Evolutionary conservation across 805 yeast genomes (phyloP).

Genomic region (Candida dajiaensis): DNA sequence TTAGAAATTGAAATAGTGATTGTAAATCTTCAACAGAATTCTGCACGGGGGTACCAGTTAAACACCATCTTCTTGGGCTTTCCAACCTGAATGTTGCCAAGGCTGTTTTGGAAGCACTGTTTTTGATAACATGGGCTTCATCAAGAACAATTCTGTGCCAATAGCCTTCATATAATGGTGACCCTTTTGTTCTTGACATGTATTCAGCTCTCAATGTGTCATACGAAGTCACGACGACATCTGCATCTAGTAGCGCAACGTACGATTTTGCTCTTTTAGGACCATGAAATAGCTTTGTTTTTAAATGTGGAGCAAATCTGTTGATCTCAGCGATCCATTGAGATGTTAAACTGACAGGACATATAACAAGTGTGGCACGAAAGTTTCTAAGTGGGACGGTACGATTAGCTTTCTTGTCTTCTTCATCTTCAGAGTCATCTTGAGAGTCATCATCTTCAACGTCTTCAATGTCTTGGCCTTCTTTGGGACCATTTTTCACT

Average conservation of each 20-base stretch:
- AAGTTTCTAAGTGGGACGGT: conserved; percentile 13
- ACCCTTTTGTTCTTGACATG: conserved; percentile 9
- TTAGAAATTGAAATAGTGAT: conserved; percentile 40
- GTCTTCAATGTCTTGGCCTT: conserved; percentile 1
- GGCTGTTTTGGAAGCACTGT: conserved; percentile 39
- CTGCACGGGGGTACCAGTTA: conserved; percentile 65
- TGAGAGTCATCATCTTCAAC: conserved; percentile 6
- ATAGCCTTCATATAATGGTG: conserved; percentile 23
- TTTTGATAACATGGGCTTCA: conserved; percentile 61
- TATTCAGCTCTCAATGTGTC: conserved; percentile 44
- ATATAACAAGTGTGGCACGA: conserved; percentile 52
- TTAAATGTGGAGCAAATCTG: conserved; percentile 41
- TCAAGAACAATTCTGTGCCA: conserved; percentile 54
- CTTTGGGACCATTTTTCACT: conserved; percentile 24
- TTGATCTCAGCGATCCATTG: conserved; percentile 71
- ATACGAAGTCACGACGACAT: conserved; percentile 65
- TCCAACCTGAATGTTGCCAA: conserved; percentile 38
- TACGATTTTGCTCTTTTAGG: conserved; percentile 30
- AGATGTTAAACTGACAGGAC: conserved; percentile 66
- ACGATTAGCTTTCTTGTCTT: conserved; percentile 3
- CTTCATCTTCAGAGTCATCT: too few relatives aligned
- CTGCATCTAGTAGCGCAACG: conserved; percentile 38
- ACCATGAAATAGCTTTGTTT: conserved; percentile 53
- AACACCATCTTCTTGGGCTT: conserved; percentile 45
- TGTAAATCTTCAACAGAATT: conserved; percentile 48